phyloP scores from a whole-genome alignment of 2,329 filamentous ascomycete species.

The Stagonosporopsis cucurbitacearum region DNA sequence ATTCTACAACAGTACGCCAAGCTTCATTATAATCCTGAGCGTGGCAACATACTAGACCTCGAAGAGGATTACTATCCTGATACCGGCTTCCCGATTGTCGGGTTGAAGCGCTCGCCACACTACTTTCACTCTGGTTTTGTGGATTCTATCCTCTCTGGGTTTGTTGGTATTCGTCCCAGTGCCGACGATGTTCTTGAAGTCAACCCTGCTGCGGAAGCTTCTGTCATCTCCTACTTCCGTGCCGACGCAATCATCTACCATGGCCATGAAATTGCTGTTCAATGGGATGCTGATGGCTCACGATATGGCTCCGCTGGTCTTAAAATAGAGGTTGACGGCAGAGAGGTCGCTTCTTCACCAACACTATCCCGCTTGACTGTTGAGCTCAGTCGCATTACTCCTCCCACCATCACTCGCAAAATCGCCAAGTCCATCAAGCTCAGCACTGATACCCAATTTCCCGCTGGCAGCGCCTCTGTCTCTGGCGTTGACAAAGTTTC shows the following conservation, averaged over 20 bases:
- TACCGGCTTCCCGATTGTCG: conserved; percentile 52
- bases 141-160: conserved; percentile 51
- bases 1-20: conserved; percentile 50
- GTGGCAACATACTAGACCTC: conserved; percentile 44
- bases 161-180: conserved; percentile 52
- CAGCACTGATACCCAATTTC: conserved; percentile 36
- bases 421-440: conserved; percentile 50
- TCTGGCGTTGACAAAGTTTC: conserved; percentile 28
- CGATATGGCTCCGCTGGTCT: conserved; percentile 44
- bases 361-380: conserved; percentile 36
- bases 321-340: conserved; percentile 46
- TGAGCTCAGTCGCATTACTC: conserved; percentile 23
- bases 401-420: conserved; percentile 37
- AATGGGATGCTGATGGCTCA: conserved; percentile 50
- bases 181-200: conserved; percentile 50
- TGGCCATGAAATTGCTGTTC: conserved; percentile 50
- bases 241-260: conserved; percentile 53
- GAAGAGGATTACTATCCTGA: conserved; percentile 55
- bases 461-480: conserved; percentile 42
- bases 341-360: conserved; percentile 39
- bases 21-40: conserved; percentile 49
- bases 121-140: conserved; percentile 57
- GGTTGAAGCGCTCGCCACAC: conserved; percentile 52
- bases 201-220: conserved; percentile 48
- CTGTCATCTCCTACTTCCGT: conserved; percentile 50